Conservation (phyloP, 495 filamentous ascomycete genomes). For the Penicillium parvum region DNA sequence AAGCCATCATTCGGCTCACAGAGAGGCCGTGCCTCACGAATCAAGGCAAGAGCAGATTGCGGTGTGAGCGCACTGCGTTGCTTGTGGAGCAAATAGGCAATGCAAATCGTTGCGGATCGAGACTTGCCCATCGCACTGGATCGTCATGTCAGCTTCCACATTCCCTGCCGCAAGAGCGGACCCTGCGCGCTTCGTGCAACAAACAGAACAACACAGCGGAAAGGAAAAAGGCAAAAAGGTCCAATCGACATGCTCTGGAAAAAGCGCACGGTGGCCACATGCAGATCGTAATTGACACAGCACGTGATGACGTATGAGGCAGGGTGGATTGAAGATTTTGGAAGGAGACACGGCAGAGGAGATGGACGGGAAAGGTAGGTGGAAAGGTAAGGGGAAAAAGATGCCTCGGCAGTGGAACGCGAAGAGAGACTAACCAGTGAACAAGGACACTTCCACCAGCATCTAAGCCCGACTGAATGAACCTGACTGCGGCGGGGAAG, state of each 20-base stretch:
- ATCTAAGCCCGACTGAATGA: conserved; percentile 75
- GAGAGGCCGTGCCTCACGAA: conserved; percentile 62
- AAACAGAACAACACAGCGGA: not conserved
- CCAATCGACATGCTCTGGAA: not conserved
- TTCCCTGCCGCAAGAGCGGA: not conserved
- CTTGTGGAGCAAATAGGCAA: conserved; percentile 78
- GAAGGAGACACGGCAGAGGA: not conserved
- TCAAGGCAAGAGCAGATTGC: conserved; percentile 53
- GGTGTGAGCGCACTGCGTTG: conserved; percentile 50
- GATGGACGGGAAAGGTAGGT: not conserved
- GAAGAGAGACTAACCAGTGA: conserved; percentile 58
- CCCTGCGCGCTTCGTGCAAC: not conserved
- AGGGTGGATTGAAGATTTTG: not conserved
- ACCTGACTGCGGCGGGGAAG: conserved; percentile 69
- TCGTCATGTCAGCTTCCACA: conserved; percentile 20
- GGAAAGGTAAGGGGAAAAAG: not conserved
- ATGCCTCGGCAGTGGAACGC: not conserved
- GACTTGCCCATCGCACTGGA: conserved; percentile 94
- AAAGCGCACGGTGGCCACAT: conserved; percentile 8
- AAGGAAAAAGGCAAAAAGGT: conserved; percentile 1
- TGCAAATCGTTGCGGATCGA: conserved; percentile 75
- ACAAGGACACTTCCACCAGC: conserved; percentile 63
- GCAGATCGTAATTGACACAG: conserved; percentile 14
- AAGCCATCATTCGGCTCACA: conserved; percentile 88
- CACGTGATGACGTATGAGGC: conserved; percentile 20